Evolutionary conservation across 441 rosid genomes (phyloP).

Genomic region (Capsella rubella): DNA sequence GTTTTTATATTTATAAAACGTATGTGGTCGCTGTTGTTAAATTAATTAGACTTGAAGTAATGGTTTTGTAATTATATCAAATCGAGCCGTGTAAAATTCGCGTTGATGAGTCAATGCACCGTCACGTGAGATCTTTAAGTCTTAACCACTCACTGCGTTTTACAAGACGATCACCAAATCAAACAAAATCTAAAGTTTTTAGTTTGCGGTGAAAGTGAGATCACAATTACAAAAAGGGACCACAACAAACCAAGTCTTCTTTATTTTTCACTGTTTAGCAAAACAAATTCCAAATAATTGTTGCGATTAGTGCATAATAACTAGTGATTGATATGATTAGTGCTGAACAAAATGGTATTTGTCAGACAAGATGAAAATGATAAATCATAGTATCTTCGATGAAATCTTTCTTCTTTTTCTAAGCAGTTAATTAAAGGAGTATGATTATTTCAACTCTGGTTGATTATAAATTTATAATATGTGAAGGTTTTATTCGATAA

Average conservation of each 20-base stretch:
- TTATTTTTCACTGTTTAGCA: constrained; percentile 6
- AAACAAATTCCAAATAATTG: background rate
- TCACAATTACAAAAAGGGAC: constrained; percentile 28
- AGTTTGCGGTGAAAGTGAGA: constrained; percentile 37
- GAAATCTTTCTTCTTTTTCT: background rate
- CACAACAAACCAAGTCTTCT: constrained; percentile 19
- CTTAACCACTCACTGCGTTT: constrained; percentile 37
- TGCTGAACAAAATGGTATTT: constrained; percentile 13
- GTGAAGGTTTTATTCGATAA: background rate
- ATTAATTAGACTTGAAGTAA: constrained; percentile 13
- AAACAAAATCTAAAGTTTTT: constrained; percentile 31
- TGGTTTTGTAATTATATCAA: constrained; percentile 18
- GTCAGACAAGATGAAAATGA: constrained; percentile 9
- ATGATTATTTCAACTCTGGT: background rate
- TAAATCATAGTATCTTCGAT: background rate
- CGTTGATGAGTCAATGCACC: constrained; percentile 43
- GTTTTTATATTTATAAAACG: too few species aligned
- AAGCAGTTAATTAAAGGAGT: background rate
- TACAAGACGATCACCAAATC: constrained; percentile 38
- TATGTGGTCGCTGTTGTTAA: constrained; percentile 17
- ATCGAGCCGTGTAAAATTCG: constrained; percentile 32
- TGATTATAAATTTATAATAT: background rate
- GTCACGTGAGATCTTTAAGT: constrained; percentile 46
- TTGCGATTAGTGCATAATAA: constrained; percentile 21
- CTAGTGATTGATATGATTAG: constrained; percentile 25